A percentile compares a stretch with the other conserved stretches of the same genome.
phyloP scores from a whole-genome alignment of 768 basidiomycete genomes.

The Panaeolus cyanescens region DNA sequence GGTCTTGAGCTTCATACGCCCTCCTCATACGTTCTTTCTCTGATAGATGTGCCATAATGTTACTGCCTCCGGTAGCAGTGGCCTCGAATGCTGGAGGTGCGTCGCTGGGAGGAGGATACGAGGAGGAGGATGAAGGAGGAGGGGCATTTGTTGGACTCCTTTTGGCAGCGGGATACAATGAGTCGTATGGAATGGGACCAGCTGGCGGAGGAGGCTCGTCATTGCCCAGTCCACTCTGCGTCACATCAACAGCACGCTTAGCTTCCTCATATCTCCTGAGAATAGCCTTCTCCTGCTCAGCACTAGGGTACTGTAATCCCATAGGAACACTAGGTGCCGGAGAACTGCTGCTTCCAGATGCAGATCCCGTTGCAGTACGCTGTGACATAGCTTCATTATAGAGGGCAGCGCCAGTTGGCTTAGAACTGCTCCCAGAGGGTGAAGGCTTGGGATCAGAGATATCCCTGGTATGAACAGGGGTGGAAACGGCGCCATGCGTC shows the following conservation, averaged over 20 bases:
- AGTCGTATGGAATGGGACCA: conserved; percentile 61
- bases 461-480: conserved; percentile 22
- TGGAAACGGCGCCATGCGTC: conserved; percentile 47
- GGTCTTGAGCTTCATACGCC: conserved; percentile 69
- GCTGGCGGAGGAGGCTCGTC: conserved; percentile 9
- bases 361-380: conserved; percentile 8
- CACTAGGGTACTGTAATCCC: conserved; percentile 56
- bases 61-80: conserved; percentile 35
- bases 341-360: conserved; percentile 4
- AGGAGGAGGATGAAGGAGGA: conserved; percentile 16
- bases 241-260: conserved; percentile 67
- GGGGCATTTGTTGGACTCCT: background rate
- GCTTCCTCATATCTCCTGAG: conserved; percentile 70
- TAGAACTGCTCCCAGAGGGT: conserved; percentile 21
- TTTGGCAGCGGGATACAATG: conserved; percentile 47
- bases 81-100: conserved; percentile 58
- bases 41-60: conserved; percentile 39
- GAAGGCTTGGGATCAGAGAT: conserved; percentile 16
- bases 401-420: conserved; percentile 22
- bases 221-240: conserved; percentile 35
- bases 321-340: conserved; percentile 17
- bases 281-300: conserved; percentile 77
- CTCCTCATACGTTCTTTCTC: conserved; percentile 75
- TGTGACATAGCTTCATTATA: conserved; percentile 35
- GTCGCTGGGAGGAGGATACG: conserved; percentile 28